Evolutionary conservation across 2,329 filamentous ascomycete genomes (phyloP).

Genomic region (Claviceps sorghi): DNA sequence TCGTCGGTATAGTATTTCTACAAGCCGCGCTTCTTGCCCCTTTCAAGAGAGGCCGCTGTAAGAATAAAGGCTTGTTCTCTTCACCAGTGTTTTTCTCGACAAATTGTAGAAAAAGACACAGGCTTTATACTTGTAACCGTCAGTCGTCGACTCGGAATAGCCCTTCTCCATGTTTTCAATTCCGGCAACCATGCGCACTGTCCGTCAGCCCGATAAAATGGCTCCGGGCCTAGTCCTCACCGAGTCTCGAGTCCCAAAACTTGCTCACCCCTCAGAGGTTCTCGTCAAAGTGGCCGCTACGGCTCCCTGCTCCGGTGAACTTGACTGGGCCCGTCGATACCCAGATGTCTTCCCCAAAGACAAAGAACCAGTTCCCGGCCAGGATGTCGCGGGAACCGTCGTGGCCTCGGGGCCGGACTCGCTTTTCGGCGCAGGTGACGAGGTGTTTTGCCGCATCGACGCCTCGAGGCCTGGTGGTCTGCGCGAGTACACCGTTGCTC

Average conservation of each 20-base stretch:
- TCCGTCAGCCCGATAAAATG: neutral
- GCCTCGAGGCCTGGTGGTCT: conserved; percentile 15
- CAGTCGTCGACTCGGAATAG: neutral
- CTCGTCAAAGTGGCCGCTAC: conserved; percentile 21
- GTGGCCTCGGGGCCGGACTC: conserved; percentile 14
- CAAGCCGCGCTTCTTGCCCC: too few species aligned
- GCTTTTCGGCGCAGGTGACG: conserved; percentile 20
- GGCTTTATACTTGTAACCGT: too few species aligned
- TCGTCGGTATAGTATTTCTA: neutral
- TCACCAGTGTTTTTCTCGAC: neutral
- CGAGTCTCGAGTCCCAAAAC: neutral
- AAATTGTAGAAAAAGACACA: neutral
- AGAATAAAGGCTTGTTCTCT: neutral
- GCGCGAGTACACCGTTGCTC: conserved; percentile 19
- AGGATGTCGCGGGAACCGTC: conserved; percentile 26
- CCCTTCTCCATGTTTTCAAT: neutral
- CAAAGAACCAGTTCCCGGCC: conserved; percentile 19
- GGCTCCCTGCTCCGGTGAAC: conserved; percentile 18
- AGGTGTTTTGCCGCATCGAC: conserved; percentile 19
- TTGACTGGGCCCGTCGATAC: conserved; percentile 16
- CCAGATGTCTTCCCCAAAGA: conserved; percentile 10
- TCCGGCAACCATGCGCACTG: neutral
- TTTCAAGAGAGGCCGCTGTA: neutral
- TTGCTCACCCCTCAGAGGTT: neutral
- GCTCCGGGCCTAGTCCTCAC: neutral